phyloP scores from a whole-genome alignment of 768 basidiomycete species.

The Agaricus bisporus region DNA sequence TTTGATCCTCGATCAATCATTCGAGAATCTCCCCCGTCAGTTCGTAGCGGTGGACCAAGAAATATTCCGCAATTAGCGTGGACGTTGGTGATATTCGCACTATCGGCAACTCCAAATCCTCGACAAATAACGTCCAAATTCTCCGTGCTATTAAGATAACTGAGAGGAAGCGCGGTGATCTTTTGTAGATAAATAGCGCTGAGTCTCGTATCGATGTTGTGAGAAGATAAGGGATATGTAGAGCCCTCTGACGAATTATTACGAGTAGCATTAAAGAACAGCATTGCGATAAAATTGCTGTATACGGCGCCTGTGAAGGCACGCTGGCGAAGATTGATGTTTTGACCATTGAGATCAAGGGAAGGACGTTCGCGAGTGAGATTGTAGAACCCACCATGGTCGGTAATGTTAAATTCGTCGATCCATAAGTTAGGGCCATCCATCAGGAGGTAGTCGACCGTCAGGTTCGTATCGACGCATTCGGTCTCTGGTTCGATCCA shows the following conservation, averaged over 20 bases:
- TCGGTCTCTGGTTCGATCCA: constrained; percentile 18
- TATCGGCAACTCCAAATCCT: background rate
- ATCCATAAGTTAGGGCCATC: background rate
- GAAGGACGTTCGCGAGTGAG: constrained; percentile 9
- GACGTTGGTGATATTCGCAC: background rate
- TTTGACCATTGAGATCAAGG: background rate
- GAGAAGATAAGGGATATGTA: background rate
- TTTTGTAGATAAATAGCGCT: background rate
- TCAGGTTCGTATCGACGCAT: constrained; percentile 19
- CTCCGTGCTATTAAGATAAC: background rate
- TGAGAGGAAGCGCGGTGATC: background rate
- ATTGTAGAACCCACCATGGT: constrained; percentile 14
- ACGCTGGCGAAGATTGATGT: background rate
- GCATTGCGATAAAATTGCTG: background rate
- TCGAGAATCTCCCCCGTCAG: constrained; percentile 10
- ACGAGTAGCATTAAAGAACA: background rate
- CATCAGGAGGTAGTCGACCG: constrained; percentile 12
- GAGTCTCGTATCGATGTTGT: background rate
- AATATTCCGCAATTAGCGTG: background rate
- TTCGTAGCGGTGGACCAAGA: background rate
- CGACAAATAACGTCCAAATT: background rate
- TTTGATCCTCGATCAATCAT: constrained; percentile 6
- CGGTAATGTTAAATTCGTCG: constrained; percentile 12
- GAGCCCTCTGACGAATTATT: background rate
- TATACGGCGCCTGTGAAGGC: background rate